These are phyloP conservation scores for Paramecium biaurelia DNA, from an alignment of 73 alveolate species.

Conservation along the genomic window DNA sequence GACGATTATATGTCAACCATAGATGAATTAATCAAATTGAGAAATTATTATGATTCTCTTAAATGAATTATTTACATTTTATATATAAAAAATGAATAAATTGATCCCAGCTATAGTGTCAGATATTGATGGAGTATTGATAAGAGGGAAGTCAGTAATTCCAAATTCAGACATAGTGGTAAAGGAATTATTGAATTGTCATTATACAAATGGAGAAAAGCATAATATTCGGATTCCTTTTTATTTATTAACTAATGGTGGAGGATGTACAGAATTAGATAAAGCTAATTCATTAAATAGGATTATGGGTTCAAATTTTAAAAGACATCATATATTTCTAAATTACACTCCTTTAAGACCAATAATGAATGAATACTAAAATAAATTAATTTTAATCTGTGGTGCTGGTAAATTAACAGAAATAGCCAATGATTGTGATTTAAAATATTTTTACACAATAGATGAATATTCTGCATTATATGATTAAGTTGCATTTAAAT, in stretches of 20 bases:
- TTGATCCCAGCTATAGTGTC: conserved; percentile 74
- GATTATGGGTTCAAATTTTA: conserved; percentile 55
- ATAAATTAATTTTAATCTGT: conserved; percentile 65
- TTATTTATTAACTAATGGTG: conserved; percentile 77
- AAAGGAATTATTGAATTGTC: conserved; percentile 23
- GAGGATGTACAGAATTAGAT: conserved; percentile 71
- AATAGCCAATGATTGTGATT: conserved; percentile 69
- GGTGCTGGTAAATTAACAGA: conserved; percentile 72
- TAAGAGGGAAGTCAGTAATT: conserved; percentile 67
- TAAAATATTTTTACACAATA: conserved; percentile 64
- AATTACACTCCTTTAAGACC: conserved; percentile 77
- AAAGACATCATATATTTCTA: conserved; percentile 63
- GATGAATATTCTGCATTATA: conserved; percentile 69
- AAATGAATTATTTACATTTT: neutral
- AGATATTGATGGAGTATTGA: conserved; percentile 82
- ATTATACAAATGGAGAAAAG: neutral
- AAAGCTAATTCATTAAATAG: conserved; percentile 69
- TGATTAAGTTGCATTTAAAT: conserved; percentile 64
- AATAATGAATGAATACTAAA: conserved; percentile 57
- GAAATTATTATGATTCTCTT: neutral
- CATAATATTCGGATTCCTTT: conserved; percentile 65
- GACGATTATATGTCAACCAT: neutral
- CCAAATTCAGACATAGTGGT: conserved; percentile 56
- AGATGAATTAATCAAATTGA: neutral
- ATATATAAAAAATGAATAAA: neutral